Evolutionary conservation across 805 yeast genomes (phyloP).

Genomic region (Barnettozyma wickerhamii): DNA sequence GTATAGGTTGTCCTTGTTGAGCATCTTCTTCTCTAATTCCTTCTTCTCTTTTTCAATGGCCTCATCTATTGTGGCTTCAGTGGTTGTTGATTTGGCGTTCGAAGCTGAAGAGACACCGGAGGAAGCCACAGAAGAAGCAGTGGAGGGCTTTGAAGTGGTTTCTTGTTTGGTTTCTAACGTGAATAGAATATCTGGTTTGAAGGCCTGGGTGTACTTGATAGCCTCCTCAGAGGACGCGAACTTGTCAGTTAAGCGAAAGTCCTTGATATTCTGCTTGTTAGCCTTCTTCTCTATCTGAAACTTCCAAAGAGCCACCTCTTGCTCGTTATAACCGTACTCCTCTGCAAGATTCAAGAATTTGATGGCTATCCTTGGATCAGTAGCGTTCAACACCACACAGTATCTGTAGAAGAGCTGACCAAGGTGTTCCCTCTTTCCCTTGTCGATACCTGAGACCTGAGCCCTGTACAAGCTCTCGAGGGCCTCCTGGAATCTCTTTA

Average conservation of each 20-base stretch:
- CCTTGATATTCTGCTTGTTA: constrained; percentile 7
- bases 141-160: neutral
- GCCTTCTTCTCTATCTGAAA: constrained; percentile 19
- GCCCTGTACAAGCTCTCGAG: constrained; percentile 40
- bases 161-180: neutral
- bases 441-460: constrained; percentile 35
- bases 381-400: constrained; percentile 37
- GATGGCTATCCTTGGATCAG: constrained; percentile 34
- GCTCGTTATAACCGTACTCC: constrained; percentile 31
- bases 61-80: neutral
- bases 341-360: constrained; percentile 38
- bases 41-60: constrained; percentile 16
- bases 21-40: constrained; percentile 20
- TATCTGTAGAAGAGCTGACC: constrained; percentile 43
- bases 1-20: constrained; percentile 20
- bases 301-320: constrained; percentile 17
- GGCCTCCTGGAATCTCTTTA: constrained; percentile 39
- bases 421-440: constrained; percentile 39
- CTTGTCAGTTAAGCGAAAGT: constrained; percentile 9
- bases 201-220: constrained; percentile 6
- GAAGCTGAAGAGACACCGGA: too few species aligned
- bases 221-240: constrained; percentile 10
- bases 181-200: neutral
- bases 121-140: too few species aligned
- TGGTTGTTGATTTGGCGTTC: neutral